Conservation (phyloP, 495 filamentous ascomycete species). For the Podospora tetraspora region DNA sequence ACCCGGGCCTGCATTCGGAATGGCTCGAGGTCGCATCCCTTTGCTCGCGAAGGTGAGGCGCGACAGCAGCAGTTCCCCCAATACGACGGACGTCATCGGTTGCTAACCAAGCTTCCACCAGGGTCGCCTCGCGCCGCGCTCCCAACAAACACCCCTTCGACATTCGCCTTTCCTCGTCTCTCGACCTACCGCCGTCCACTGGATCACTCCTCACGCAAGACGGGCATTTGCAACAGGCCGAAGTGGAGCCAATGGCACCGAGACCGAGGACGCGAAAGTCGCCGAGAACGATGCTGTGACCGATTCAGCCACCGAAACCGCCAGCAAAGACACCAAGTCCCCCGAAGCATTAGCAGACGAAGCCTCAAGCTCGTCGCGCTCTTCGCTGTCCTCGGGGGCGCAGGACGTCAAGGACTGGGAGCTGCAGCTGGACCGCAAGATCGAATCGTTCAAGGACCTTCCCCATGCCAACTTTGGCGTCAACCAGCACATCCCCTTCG, state of each 20-base stretch:
- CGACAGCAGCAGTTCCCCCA: not conserved
- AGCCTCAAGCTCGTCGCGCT: conserved; percentile 27
- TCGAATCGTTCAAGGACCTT: conserved; percentile 77
- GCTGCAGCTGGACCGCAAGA: conserved; percentile 66
- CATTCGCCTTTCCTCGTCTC: conserved; percentile 7
- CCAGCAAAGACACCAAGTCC: conserved; percentile 24
- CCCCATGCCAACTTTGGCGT: conserved; percentile 85
- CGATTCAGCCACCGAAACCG: conserved; percentile 20
- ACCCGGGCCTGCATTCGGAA: conserved; percentile 1
- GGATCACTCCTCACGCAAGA: not conserved
- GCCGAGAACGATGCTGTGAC: conserved; percentile 23
- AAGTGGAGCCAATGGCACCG: conserved; percentile 11
- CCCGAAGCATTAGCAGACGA: conserved; percentile 22
- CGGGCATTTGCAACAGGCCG: conserved; percentile 21
- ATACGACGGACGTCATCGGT: conserved; percentile 20
- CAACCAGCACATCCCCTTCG: conserved; percentile 92
- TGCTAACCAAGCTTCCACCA: conserved; percentile 17
- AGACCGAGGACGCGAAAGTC: conserved; percentile 19
- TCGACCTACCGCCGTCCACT: not conserved
- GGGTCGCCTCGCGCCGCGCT: conserved; percentile 24
- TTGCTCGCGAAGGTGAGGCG: conserved; percentile 23
- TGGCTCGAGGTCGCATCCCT: conserved; percentile 26
- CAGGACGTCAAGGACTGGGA: conserved; percentile 60
- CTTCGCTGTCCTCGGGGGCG: conserved; percentile 27
- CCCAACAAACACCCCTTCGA: conserved; percentile 1